Evolutionary conservation across 2,329 filamentous ascomycete species (phyloP), one percentile per base, ranked within the genome.

Genomic region (Podosphaera fusca): DNA sequence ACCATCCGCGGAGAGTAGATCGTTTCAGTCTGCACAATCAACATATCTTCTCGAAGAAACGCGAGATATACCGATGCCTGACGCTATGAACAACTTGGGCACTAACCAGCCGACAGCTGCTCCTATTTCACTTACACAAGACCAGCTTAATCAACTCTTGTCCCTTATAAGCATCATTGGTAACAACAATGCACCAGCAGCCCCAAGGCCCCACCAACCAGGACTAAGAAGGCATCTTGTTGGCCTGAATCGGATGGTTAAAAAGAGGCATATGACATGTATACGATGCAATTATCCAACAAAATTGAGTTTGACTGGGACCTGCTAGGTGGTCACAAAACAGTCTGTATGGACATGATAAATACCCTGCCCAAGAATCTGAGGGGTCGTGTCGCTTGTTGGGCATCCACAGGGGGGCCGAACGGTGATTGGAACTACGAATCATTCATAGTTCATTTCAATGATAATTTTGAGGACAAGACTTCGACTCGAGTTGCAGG

Each of bases 341-440:
- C 46, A 49, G 46, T 49, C 10, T 49, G 46, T 52, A 52, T 52
- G 49, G 49, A 52, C 30, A 52, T 52, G 30, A 52, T 52, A 52
- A 52, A 52, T 34, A 52, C 49, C 21, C 31, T 52, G 9, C 49
- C 30, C 10, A 52, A 52, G 35, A 52, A 31, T n/a, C 33, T 10
- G 29, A 50, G 21, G 21, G 21, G 21, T 21, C 21, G 49, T 10
- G 49, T 52, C 35, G 33, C 9, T 10, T 10, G 2, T 34, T 33
- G 29, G 29, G 9, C 9, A 7, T 52, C 49, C 31, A 34, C 29
- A 21, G 21, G 21, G 21, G 21, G 21, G 21, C 21, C 21, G 21
- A 21, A 21, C 21, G 21, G 21, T 21, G 21, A 21, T 21, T 21
- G 21, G 21, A 21, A 21, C 21, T 21, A 21, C 21, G 21, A 21